Conservation (phyloP, 2,329 filamentous ascomycete genomes). For the Botrytis porri region DNA sequence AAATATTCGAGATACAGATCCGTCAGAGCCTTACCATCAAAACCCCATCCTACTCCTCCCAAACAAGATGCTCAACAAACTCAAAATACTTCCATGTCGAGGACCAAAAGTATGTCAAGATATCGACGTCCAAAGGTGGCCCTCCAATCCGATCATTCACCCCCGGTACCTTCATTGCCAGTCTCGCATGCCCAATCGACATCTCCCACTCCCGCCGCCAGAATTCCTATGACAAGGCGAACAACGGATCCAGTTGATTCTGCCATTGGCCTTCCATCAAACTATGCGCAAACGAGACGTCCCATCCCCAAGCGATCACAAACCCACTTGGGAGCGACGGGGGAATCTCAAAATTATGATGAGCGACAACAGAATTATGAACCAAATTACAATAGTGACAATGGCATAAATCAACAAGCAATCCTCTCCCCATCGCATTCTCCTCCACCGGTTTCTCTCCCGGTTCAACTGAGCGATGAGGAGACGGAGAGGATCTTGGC, state of each 20-base stretch:
- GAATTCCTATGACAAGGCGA: conserved; percentile 3
- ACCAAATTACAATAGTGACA: conserved; percentile 23
- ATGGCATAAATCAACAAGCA: conserved; percentile 19
- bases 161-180: conserved; percentile 24
- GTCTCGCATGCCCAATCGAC: background rate
- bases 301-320: conserved; percentile 18
- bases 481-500: conserved; percentile 31
- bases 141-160: conserved; percentile 14
- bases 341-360: conserved; percentile 26
- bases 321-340: conserved; percentile 18
- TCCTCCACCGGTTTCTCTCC: conserved; percentile 10
- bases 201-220: background rate
- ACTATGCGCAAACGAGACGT: conserved; percentile 19
- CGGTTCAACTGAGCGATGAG: conserved; percentile 26
- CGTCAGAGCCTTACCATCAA: conserved; percentile 45
- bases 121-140: conserved; percentile 36
- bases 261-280: background rate
- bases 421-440: conserved; percentile 5
- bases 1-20: conserved; percentile 59
- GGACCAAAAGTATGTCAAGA: conserved; percentile 41
- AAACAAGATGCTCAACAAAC: conserved; percentile 23
- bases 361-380: conserved; percentile 18
- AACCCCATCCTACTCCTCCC: conserved; percentile 18
- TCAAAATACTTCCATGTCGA: conserved; percentile 18
- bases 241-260: conserved; percentile 9